These are phyloP conservation scores for Gossypium longicalyx DNA, from an alignment of 345 rosid species.

Conservation along the genomic window DNA sequence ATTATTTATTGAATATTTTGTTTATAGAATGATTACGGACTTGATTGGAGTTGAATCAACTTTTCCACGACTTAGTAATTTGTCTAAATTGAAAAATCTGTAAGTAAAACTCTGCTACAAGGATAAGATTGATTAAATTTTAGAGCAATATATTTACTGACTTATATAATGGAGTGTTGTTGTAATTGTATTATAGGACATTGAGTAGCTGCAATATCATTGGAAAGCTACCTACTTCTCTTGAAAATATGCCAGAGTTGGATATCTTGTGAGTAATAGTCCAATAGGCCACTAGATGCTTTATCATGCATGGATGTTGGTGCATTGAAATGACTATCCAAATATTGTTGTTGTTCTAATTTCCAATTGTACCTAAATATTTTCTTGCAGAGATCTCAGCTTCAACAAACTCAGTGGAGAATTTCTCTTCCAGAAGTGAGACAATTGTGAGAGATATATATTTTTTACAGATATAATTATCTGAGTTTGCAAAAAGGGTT, in stretches of 20 bases:
- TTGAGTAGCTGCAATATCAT: constrained; percentile 51
- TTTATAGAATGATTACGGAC: constrained; percentile 30
- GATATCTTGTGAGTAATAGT: constrained; percentile 37
- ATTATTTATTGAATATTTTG: not conserved
- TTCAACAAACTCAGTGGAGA: constrained; percentile 39
- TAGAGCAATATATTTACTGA: no score
- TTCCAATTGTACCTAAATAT: not conserved
- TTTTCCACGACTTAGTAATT: constrained; percentile 32
- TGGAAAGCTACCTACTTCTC: constrained; percentile 41
- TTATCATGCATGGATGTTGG: no score
- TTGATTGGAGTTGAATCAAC: constrained; percentile 30
- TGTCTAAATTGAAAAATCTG: constrained; percentile 28
- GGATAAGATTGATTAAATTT: not conserved
- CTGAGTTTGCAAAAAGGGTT: not conserved
- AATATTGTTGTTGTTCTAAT: no score
- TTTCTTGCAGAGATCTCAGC: constrained; percentile 41
- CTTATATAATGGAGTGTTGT: not conserved
- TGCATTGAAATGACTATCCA: no score
- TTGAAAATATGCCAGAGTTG: constrained; percentile 20
- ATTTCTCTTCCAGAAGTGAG: not conserved
- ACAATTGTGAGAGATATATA: constrained; percentile 6
- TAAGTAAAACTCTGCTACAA: constrained; percentile 18
- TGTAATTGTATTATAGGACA: constrained; percentile 30
- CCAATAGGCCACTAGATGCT: no score
- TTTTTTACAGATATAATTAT: not conserved